A percentile compares a stretch with the other conserved stretches of the same genome.
Evolutionary conservation across 805 yeast species (phyloP).

Genomic region (Candida piceae): DNA sequence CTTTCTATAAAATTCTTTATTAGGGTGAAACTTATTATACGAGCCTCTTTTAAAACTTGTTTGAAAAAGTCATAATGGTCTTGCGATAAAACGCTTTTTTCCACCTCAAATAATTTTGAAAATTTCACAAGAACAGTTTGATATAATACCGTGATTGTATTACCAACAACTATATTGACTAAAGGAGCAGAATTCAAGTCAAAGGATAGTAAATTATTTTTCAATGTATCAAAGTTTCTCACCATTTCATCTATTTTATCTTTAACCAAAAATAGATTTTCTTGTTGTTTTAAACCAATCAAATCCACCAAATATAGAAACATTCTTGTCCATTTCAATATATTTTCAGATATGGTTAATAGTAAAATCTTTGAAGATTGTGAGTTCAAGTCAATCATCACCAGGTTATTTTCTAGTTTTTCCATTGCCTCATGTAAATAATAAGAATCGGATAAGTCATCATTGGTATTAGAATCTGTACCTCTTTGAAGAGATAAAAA

Average conservation of each 20-base stretch:
- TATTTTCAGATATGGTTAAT: constrained; percentile 27
- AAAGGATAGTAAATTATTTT: constrained; percentile 23
- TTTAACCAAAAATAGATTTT: constrained; percentile 16
- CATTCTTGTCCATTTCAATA: constrained; percentile 29
- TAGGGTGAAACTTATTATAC: constrained; percentile 15
- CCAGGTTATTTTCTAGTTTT: constrained; percentile 24
- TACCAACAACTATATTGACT: constrained; percentile 21
- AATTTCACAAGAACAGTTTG: constrained; percentile 26
- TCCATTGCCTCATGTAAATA: constrained; percentile 29
- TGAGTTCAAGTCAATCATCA: constrained; percentile 24
- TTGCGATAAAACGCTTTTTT: constrained; percentile 4
- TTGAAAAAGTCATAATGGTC: constrained; percentile 19
- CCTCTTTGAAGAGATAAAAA: constrained; percentile 8
- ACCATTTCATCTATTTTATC: constrained; percentile 24
- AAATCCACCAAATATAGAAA: constrained; percentile 26
- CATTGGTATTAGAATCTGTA: neutral
- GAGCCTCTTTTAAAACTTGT: constrained; percentile 17
- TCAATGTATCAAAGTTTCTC: constrained; percentile 23
- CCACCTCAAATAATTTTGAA: constrained; percentile 18
- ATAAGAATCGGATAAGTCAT: constrained; percentile 6
- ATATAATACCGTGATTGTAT: constrained; percentile 24
- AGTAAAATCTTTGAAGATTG: constrained; percentile 23
- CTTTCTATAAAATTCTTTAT: constrained; percentile 15
- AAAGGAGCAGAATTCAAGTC: constrained; percentile 23
- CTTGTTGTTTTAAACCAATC: constrained; percentile 17